Base-by-base conservation (phyloP, 1,139 yeast species). In the Yamadazyma atlantica region DNA sequence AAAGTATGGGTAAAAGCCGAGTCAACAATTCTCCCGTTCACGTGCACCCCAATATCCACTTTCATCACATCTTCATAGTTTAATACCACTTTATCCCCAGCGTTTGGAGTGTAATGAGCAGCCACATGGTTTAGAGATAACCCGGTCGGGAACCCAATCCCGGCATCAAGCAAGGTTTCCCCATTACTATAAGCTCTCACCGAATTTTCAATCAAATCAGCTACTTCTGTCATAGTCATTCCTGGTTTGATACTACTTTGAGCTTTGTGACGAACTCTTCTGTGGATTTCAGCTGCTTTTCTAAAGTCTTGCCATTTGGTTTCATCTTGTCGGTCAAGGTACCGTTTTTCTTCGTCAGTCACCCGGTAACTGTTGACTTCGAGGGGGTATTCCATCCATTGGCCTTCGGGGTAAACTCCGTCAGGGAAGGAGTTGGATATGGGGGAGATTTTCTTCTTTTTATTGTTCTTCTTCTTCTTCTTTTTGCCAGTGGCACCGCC, bases 61-160 rank as follows among this genome's bases (percentile, higher is more conserved):
- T 94, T 94, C 89, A 92, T 81, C 35, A 92, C 96, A 62, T 92
- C 98, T 46, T 86, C 95, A 53, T 87, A 80, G 41, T 75, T 71
- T 50, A 92, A 69, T 1, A 85, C 85, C 8, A 85, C 75, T 53
- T 81, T 87, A 62, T 94, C 98, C 14, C 96, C 96, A 13, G 95
- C 83, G 63, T 92, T 92, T 14, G 99, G 99, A 0, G 97, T 90
- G 62, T 89, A 92, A 61, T 94, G 99, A 0, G 98, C 98, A 22
- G 99, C 99, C 52, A 89, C 85, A 57, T 90, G 87, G 64, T 92
- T 94, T 47, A 90, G 66, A 1, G 96, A 87, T 36, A 94, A 75
- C 39, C 99, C 99, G 9, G 97, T 89, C 32, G 99, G 99, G 73
- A 92, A 92, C 2, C 97, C 99, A 53, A 90, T 80, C 30, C 99